A percentile compares a stretch with the other conserved stretches of the same genome.
Evolutionary conservation across 139 green algal species (phyloP).

Genomic region (Deuterostichococcus epilithicus): DNA sequence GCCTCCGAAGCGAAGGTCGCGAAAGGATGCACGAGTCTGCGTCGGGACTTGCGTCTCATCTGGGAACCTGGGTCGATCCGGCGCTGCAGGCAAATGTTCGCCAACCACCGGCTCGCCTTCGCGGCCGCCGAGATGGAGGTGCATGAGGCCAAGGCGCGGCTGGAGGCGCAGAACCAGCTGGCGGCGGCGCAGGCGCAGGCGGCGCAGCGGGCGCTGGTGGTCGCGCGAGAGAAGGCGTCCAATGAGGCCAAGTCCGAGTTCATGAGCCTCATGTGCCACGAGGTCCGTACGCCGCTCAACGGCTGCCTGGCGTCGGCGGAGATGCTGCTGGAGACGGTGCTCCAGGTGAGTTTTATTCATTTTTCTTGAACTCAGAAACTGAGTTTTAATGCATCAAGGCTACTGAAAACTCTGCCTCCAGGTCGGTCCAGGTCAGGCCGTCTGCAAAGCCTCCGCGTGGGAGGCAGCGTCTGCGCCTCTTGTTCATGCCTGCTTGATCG

Average conservation of each 20-base stretch:
- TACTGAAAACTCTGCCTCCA: neutral
- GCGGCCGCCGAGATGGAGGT: conserved; percentile 68
- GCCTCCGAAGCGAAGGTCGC: no score
- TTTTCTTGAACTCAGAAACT: no score
- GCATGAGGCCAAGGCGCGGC: conserved; percentile 51
- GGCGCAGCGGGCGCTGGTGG: conserved; percentile 48
- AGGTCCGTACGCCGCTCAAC: conserved; percentile 80
- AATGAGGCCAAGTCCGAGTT: conserved; percentile 76
- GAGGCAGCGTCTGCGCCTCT: no score
- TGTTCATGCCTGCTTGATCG: no score
- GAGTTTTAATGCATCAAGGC: neutral
- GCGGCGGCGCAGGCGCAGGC: conserved; percentile 50
- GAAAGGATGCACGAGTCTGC: no score
- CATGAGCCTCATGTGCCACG: conserved; percentile 65
- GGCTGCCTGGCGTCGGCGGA: conserved; percentile 80
- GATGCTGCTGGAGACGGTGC: conserved; percentile 80
- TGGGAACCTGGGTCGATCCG: no score
- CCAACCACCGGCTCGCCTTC: conserved; percentile 51
- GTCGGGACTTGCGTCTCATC: no score
- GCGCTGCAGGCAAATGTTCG: conserved; percentile 66
- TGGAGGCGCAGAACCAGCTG: conserved; percentile 57
- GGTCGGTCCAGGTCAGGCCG: no score
- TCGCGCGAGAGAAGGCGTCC: conserved; percentile 68
- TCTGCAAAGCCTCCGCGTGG: no score
- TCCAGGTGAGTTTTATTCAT: conserved; percentile 33